Evolutionary conservation across 495 filamentous ascomycete genomes (phyloP), one percentile per base, ranked within the genome.

Genomic region (Penicillium manginii): DNA sequence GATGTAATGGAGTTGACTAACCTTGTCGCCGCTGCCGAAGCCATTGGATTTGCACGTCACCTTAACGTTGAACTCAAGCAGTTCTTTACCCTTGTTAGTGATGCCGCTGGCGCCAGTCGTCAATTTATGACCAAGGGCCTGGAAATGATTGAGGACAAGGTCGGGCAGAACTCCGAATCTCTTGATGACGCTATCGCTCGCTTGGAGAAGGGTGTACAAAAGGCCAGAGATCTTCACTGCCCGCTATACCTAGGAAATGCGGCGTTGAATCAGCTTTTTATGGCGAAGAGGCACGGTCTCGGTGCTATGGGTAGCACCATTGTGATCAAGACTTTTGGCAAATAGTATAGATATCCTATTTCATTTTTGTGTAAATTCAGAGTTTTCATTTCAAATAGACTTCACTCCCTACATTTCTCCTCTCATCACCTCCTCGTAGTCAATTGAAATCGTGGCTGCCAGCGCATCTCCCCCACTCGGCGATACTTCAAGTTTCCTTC

Each of bases 71-170:
- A 90, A 51, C 70, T 88, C 11, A 76, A 83, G 19, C 82, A 88
- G 67, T 85, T 91, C 50, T 86, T 81, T 57, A 81, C 83, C 1
- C 79, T 92, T 42, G 89, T 89, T 53, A 74, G 79, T 45, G 86
- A 89, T 55, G 89, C 89, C 5, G 89, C 89, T 0, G 89, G 89
- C 2, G 79, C 82, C 1, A 90, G 87, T 65, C 77, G 69, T 17
- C 78, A 87, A 60, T 84, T 91, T 57, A 73, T 80, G 63, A 76
- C 75, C n/a, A 69, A 78, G 52, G 86, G 84, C 0, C 68, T 82
- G 10, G 80, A 81, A 29, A 86, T 91, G 65, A 73, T 74, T 32
- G 68, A 76, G 53, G 71, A 68, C 0, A 59, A 56, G 0, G 69
- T 76, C 21, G 72, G 59, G 2, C 54, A 70, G 45, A 61, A 69